These are phyloP conservation scores for Cercospora sp. DNA, from an alignment of 2,329 filamentous ascomycete species.

Conservation along the genomic window DNA sequence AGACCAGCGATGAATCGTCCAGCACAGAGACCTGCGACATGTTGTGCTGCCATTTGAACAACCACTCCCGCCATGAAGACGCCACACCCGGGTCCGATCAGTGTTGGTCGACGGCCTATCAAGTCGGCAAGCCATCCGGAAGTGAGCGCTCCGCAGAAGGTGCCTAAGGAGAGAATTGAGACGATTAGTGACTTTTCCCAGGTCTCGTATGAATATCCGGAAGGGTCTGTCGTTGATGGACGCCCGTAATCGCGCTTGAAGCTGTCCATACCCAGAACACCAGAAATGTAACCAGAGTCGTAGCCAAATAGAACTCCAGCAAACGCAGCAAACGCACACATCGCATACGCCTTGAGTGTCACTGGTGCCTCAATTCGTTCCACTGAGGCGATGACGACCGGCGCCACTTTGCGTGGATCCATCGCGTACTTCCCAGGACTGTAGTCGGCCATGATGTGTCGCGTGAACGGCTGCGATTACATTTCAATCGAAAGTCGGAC, in stretches of 20 bases:
- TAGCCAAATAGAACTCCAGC: constrained; percentile 63
- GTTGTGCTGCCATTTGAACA: constrained; percentile 61
- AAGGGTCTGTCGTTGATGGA: constrained; percentile 20
- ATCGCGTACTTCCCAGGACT: background rate
- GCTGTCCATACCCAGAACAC: constrained; percentile 53
- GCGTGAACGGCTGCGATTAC: background rate
- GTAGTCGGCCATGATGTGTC: constrained; percentile 7
- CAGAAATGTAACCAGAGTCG: constrained; percentile 58
- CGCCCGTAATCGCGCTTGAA: constrained; percentile 45
- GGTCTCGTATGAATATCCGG: constrained; percentile 33
- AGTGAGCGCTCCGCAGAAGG: constrained; percentile 70
- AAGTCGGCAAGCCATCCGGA: constrained; percentile 60
- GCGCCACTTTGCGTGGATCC: constrained; percentile 1
- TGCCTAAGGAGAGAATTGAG: constrained; percentile 74
- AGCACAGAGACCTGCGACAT: constrained; percentile 65
- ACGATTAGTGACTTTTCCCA: constrained; percentile 61
- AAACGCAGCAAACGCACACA: constrained; percentile 62
- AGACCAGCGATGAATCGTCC: constrained; percentile 74
- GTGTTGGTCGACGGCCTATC: constrained; percentile 64
- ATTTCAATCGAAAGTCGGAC: background rate
- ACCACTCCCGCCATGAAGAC: constrained; percentile 61
- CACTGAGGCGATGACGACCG: constrained; percentile 1
- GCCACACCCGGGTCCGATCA: constrained; percentile 59
- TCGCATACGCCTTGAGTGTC: constrained; percentile 54
- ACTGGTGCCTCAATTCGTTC: constrained; percentile 40